These are phyloP conservation scores for Thelonectria rubi DNA, from an alignment of 2,329 filamentous ascomycete genomes.

Conservation along the genomic window DNA sequence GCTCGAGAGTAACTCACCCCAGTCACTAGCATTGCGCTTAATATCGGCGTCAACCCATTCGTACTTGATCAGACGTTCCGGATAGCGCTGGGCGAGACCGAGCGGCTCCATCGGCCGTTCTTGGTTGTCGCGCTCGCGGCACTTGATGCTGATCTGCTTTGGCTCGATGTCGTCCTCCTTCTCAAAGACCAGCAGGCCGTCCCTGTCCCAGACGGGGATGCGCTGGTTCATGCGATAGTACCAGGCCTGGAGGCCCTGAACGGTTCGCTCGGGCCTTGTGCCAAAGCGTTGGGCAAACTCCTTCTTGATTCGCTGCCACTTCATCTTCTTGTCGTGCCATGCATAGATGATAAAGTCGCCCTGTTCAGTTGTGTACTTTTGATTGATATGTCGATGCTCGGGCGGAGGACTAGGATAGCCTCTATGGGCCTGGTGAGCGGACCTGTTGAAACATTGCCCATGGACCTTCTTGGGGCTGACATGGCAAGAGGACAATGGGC, in stretches of 20 bases:
- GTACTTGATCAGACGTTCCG: constrained; percentile 57
- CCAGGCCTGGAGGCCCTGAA: constrained; percentile 54
- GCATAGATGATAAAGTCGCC: constrained; percentile 56
- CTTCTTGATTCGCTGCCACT: constrained; percentile 53
- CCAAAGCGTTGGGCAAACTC: constrained; percentile 52
- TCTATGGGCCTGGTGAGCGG: constrained; percentile 33
- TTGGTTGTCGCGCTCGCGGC: constrained; percentile 50
- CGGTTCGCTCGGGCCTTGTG: constrained; percentile 49
- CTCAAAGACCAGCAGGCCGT: constrained; percentile 53
- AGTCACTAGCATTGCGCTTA: constrained; percentile 49
- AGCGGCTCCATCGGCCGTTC: constrained; percentile 50
- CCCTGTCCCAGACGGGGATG: constrained; percentile 52
- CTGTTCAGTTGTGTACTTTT: constrained; percentile 55
- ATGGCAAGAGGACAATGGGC: constrained; percentile 36
- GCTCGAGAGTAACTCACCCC: constrained; percentile 49
- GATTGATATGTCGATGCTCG: constrained; percentile 53
- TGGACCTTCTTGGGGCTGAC: constrained; percentile 35
- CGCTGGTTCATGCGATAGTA: constrained; percentile 56
- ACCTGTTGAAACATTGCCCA: constrained; percentile 35
- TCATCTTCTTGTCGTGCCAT: constrained; percentile 55
- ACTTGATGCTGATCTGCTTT: constrained; percentile 50
- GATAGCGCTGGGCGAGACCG: constrained; percentile 55
- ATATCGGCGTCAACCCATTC: constrained; percentile 54
- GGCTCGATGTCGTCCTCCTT: constrained; percentile 52
- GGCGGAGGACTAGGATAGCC: constrained; percentile 49